Base-by-base conservation (phyloP, 495 filamentous ascomycete genomes). In the Hyaloscypha variabilis region DNA sequence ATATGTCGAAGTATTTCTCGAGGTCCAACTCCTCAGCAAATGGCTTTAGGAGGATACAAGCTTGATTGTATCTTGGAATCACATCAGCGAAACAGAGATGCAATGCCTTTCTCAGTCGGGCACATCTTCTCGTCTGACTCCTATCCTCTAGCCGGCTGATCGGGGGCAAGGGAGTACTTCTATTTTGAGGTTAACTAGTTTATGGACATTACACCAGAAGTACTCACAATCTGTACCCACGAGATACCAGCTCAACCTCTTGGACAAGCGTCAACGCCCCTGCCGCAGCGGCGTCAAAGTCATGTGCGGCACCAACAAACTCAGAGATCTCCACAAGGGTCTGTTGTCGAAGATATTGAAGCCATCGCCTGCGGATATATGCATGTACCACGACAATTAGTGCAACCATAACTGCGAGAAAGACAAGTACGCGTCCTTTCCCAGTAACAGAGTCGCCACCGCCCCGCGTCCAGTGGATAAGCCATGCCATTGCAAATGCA, bases 191-290 rank as follows among this genome's bases (percentile, higher is more conserved):
- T 89, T 77, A 88, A 81, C 58, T 65, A 46, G 39, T 19, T 21
- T 24, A 36, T 5, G 60, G 14, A 5, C 2, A 24, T 14, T 1
- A 46, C 28, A n/a, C 3, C 30, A 30, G 30, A 49, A 28, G 24
- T 62, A 74, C 87, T 79, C 77, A 94, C 92, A 99, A 86, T 74
- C 91, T 85, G 75, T 98, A 99, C 57, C 95, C 95, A 69, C 94
- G 86, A 46, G 94, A 94, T 14, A 98, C 94, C 57, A 98, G 82
- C 77, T 98, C 95, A 23, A 98, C 94, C 75, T 99, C 95, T 77
- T 98, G 94, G 65, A 99, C 90, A 58, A 97, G 85, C 34, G 89
- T 89, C 34, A 99, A 81, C 2, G 93, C 90, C 28, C 92, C 88
- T 59, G 89, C 89, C 36, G 86, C 89, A 31, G 91, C 88, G 31